Percentiles rank a stretch among this genome's conserved stretches.
These are phyloP conservation scores for Trichoderma koningiopsis DNA, from an alignment of 2,329 filamentous ascomycete species.

Conservation along the genomic window DNA sequence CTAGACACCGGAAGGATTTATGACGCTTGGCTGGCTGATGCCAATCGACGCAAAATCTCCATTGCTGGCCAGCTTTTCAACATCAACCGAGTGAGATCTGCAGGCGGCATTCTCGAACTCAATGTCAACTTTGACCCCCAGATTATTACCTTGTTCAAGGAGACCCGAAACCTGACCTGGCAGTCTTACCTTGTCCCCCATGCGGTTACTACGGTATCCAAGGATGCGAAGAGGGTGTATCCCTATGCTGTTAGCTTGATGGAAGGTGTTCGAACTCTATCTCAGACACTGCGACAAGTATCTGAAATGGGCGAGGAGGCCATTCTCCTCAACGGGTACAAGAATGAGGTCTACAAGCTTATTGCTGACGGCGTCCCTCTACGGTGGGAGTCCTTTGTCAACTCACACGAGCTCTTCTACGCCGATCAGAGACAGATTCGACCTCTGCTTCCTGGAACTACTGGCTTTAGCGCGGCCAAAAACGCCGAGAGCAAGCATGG, in stretches of 20 bases:
- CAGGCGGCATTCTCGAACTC: slow-evolving; percentile 84
- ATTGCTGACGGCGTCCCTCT: slow-evolving; percentile 86
- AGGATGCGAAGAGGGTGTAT: slow-evolving; percentile 98
- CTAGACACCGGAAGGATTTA: slow-evolving; percentile 92
- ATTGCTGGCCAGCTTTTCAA: slow-evolving; percentile 92
- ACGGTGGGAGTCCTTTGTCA: slow-evolving; percentile 97
- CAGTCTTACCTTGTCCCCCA: slow-evolving; percentile 93
- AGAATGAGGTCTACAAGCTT: slow-evolving; percentile 83
- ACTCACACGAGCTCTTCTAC: slow-evolving; percentile 85
- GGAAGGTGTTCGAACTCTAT: slow-evolving; percentile 94
- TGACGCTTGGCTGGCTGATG: slow-evolving; percentile 92
- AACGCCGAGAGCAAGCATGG: slow-evolving; percentile 88
- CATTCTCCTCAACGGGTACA: slow-evolving; percentile 84
- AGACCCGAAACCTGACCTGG: slow-evolving; percentile 95
- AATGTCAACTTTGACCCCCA: slow-evolving; percentile 96
- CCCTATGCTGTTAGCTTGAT: slow-evolving; percentile 97
- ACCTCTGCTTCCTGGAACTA: slow-evolving; percentile 45
- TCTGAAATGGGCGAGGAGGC: slow-evolving; percentile 83
- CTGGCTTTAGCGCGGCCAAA: slow-evolving; percentile 50
- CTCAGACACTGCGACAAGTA: slow-evolving; percentile 85
- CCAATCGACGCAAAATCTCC: slow-evolving; percentile 82
- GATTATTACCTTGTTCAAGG: slow-evolving; percentile 97
- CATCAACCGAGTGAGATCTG: slow-evolving; percentile 84
- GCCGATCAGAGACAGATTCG: slow-evolving; percentile 52
- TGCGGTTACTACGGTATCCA: slow-evolving; percentile 91